Conservation (phyloP, 148 eudicot genomes). For the Rhododendron vialii region DNA sequence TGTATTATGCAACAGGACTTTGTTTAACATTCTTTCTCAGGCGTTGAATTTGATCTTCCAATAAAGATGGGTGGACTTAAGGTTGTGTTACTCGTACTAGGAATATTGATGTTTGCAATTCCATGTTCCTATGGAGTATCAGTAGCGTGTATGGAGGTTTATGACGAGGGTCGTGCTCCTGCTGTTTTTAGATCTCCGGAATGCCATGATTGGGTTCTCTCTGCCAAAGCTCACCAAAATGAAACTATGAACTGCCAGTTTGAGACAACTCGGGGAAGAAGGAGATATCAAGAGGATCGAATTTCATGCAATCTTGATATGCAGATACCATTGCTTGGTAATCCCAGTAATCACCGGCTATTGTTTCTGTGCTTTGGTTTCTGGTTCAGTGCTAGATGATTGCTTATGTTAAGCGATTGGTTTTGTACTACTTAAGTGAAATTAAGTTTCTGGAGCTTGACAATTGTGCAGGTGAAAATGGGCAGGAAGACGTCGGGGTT, state of each 20-base stretch:
- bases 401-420: not conserved
- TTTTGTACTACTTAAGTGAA: not conserved
- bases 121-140: not conserved
- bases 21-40: no score
- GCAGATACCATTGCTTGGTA: slow-evolving; percentile 22
- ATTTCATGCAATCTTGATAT: slow-evolving; percentile 17
- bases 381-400: not conserved
- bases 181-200: not conserved
- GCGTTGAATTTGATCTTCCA: not conserved
- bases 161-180: not conserved
- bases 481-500: not conserved
- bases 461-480: not conserved
- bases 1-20: not conserved
- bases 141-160: not conserved
- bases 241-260: not conserved
- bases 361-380: not conserved
- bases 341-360: slow-evolving; percentile 10
- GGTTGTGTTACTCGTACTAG: not conserved
- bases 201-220: not conserved
- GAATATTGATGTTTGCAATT: not conserved
- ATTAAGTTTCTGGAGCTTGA: not conserved
- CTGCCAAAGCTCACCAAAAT: not conserved
- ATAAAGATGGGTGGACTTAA: not conserved
- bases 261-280: not conserved
- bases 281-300: slow-evolving; percentile 30